Evolutionary conservation across 1,284 basidiomycete species (phyloP).

Genomic region (Golubevia pallescens): DNA sequence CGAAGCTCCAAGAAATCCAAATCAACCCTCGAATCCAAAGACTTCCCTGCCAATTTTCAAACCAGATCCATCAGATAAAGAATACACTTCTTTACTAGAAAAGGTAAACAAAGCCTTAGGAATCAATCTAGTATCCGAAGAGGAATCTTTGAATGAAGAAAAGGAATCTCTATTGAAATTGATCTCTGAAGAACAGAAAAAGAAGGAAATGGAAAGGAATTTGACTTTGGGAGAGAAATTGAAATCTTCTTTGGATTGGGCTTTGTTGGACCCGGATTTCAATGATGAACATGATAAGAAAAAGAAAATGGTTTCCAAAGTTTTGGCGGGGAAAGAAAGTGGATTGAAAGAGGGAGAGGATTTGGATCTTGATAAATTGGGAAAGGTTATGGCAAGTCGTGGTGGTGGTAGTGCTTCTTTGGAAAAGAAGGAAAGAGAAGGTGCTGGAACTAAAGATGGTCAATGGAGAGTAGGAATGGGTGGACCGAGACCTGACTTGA

Average conservation of each 20-base stretch:
- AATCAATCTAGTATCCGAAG: neutral
- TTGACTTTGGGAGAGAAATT: neutral
- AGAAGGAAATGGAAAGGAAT: neutral
- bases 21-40: too few species aligned
- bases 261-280: neutral
- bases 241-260: neutral
- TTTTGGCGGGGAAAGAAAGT: neutral
- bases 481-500: neutral
- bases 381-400: neutral
- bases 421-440: neutral
- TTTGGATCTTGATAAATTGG: neutral
- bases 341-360: neutral
- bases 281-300: neutral
- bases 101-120: slow-evolving; percentile 33
- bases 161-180: neutral
- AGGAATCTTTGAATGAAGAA: neutral
- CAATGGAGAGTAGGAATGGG: neutral
- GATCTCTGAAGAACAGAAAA: neutral
- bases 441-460: neutral
- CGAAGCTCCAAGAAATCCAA: too few species aligned
- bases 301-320: neutral
- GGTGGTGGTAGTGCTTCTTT: neutral
- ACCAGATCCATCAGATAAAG: slow-evolving; percentile 28
- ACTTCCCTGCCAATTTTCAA: slow-evolving; percentile 15
- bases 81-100: slow-evolving; percentile 33